phyloP scores from a whole-genome alignment of 352 stramenopile genomes.

The Pseudoperonospora humuli region DNA sequence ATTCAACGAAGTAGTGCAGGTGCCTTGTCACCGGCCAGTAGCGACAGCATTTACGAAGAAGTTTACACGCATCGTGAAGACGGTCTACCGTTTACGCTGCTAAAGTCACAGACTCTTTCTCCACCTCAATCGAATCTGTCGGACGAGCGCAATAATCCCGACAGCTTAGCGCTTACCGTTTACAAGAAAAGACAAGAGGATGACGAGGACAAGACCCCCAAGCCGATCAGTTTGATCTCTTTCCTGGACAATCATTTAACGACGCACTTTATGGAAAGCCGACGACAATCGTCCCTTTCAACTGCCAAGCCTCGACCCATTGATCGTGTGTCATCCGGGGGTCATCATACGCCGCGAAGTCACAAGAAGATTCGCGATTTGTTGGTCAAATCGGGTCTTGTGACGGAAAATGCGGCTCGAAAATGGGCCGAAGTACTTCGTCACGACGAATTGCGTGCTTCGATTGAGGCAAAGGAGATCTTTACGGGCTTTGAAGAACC shows the following conservation, averaged over 20 bases:
- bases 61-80: constrained; percentile 42
- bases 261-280: not conserved
- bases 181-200: too few species aligned
- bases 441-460: constrained; percentile 58
- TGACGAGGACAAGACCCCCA: not conserved
- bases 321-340: constrained; percentile 12
- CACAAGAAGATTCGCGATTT: constrained; percentile 62
- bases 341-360: constrained; percentile 20
- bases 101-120: constrained; percentile 6
- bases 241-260: constrained; percentile 52
- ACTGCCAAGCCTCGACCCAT: constrained; percentile 12
- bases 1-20: constrained; percentile 14
- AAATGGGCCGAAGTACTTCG: constrained; percentile 74
- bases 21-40: constrained; percentile 13
- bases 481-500: constrained; percentile 84
- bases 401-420: constrained; percentile 39
- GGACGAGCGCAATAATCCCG: too few species aligned
- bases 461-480: constrained; percentile 74
- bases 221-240: constrained; percentile 25
- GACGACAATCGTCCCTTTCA: constrained; percentile 7
- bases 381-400: constrained; percentile 51
- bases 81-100: constrained; percentile 52
- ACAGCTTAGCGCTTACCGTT: too few species aligned
- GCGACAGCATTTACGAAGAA: constrained; percentile 43
- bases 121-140: not conserved